These are phyloP conservation scores for Meira miltonrushii DNA, from an alignment of 1,284 basidiomycete genomes.

Conservation along the genomic window DNA sequence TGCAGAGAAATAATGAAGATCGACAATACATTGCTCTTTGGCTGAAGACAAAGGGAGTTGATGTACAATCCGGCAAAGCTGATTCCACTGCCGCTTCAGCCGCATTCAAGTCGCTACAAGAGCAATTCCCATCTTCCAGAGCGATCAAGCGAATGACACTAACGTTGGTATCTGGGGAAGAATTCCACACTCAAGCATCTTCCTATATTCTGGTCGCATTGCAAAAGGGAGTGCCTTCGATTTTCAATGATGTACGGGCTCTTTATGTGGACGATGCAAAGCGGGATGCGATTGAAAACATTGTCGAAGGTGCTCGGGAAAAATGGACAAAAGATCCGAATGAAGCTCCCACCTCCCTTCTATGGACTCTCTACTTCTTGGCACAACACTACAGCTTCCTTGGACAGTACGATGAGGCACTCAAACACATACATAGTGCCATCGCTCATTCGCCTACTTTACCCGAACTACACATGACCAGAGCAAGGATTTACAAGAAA, in stretches of 20 bases:
- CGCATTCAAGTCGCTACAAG: constrained; percentile 28
- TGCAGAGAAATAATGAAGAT: constrained; percentile 18
- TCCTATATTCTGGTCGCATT: constrained; percentile 70
- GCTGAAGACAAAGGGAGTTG: constrained; percentile 12
- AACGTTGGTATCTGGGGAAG: constrained; percentile 49
- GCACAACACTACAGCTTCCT: constrained; percentile 76
- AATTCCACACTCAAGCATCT: constrained; percentile 66
- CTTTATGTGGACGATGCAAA: constrained; percentile 69
- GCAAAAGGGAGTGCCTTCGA: constrained; percentile 81
- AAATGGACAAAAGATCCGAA: constrained; percentile 26
- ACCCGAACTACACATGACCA: constrained; percentile 81
- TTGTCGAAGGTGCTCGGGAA: constrained; percentile 55
- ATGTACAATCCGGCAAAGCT: constrained; percentile 4
- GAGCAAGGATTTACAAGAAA: constrained; percentile 79
- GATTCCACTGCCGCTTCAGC: constrained; percentile 3
- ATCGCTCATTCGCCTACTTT: constrained; percentile 84
- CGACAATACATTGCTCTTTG: constrained; percentile 56
- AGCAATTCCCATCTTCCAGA: constrained; percentile 31
- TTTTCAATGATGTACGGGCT: constrained; percentile 87
- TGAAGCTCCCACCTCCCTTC: constrained; percentile 74
- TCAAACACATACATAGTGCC: constrained; percentile 65
- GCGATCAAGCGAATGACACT: constrained; percentile 39
- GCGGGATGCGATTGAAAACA: constrained; percentile 65
- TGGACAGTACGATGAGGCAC: constrained; percentile 57
- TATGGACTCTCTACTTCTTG: constrained; percentile 94